Conservation (phyloP, 208 protist species). For the Hexamita inflata region DNA sequence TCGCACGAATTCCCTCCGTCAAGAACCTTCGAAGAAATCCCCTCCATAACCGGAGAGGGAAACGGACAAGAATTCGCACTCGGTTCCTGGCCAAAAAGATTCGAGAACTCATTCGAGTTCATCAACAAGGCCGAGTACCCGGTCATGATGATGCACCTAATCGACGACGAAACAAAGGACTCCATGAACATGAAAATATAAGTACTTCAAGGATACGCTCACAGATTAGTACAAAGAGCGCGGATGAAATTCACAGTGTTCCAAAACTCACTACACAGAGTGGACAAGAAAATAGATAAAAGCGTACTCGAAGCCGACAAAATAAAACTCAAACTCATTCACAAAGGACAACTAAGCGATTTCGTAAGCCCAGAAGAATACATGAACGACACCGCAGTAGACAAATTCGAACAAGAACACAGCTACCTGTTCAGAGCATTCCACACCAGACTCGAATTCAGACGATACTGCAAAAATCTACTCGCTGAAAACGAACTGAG, state of each 20-base stretch:
- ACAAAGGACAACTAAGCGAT: not conserved
- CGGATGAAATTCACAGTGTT: not conserved
- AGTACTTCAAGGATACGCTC: not conserved
- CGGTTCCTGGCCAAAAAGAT: slow-evolving; percentile 1
- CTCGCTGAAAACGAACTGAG: not conserved
- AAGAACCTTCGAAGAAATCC: not conserved
- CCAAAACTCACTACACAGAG: not conserved
- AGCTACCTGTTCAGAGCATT: not conserved
- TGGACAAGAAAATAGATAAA: not conserved
- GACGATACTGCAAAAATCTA: not conserved
- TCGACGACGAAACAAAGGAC: not conserved
- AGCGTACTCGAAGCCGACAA: not conserved
- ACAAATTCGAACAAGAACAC: not conserved
- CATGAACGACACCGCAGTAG: not conserved
- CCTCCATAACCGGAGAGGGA: slow-evolving; percentile 5
- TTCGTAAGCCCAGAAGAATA: not conserved
- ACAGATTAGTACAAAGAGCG: not conserved
- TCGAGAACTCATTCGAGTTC: not conserved
- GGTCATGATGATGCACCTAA: slow-evolving; percentile 1
- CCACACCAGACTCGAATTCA: slow-evolving; percentile 1
- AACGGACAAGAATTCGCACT: not conserved
- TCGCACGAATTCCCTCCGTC: not conserved
- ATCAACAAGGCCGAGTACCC: slow-evolving; percentile 26
- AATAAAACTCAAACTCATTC: not conserved
- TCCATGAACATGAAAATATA: slow-evolving; percentile 2